These are phyloP conservation scores for Moelleriella libera DNA, from an alignment of 2,329 filamentous ascomycete species.

Conservation along the genomic window DNA sequence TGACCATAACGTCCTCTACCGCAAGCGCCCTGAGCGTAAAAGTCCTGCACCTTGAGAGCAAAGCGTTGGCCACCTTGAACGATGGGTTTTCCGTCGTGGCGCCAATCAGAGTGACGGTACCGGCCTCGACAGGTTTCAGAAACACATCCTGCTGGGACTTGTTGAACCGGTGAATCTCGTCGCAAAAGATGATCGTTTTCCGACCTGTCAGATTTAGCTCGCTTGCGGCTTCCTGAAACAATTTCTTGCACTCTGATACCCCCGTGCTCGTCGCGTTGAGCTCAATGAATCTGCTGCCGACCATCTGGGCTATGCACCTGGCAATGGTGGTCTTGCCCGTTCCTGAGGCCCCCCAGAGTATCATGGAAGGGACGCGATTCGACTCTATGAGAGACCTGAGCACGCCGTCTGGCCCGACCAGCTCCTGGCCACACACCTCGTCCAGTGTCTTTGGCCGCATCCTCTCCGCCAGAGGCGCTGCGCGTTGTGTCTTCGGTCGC, in stretches of 20 bases:
- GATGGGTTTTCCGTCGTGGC: conserved; percentile 96
- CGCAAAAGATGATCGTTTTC: conserved; percentile 93
- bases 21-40: conserved; percentile 72
- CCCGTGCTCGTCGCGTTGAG: conserved; percentile 88
- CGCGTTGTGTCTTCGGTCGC: conserved; percentile 53
- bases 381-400: conserved; percentile 75
- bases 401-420: conserved; percentile 75
- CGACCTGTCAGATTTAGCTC: conserved; percentile 71
- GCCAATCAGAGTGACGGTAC: conserved; percentile 80
- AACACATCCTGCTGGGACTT: conserved; percentile 95
- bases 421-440: conserved; percentile 79
- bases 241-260: conserved; percentile 81
- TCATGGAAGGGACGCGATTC: conserved; percentile 83
- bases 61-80: conserved; percentile 79
- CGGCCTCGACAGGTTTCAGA: conserved; percentile 78
- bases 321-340: conserved; percentile 89
- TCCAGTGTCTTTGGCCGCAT: conserved; percentile 80
- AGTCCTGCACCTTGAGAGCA: conserved; percentile 79
- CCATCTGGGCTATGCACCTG: conserved; percentile 70
- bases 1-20: conserved; percentile 55
- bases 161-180: conserved; percentile 87
- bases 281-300: conserved; percentile 79
- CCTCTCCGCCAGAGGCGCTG: conserved; percentile 79
- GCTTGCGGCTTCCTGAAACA: conserved; percentile 72
- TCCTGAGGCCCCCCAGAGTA: conserved; percentile 75